Percentiles rank a stretch among this genome's conserved stretches.
Evolutionary conservation across 129 eudicot genomes (phyloP).

Genomic region (Saposhnikovia divaricata): DNA sequence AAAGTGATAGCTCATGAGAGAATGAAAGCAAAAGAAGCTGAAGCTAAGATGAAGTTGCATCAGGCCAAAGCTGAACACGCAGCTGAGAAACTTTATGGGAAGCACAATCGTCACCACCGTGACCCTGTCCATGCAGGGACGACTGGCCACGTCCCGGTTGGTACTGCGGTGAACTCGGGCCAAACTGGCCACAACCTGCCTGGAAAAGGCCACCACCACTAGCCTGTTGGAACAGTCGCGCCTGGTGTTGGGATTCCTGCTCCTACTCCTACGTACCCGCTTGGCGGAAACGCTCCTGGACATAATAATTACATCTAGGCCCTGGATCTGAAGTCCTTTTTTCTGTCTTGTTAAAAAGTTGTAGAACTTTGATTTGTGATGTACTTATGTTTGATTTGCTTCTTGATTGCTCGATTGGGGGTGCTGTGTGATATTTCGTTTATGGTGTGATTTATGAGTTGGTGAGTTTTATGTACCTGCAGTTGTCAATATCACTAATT

Average conservation of each 20-base stretch:
- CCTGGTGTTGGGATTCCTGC: constrained; percentile 19
- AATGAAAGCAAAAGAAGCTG: constrained; percentile 65
- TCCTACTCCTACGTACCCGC: constrained; percentile 33
- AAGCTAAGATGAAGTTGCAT: constrained; percentile 67
- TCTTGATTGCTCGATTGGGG: not conserved
- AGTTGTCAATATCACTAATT: too few species aligned
- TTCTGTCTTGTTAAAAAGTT: too few species aligned
- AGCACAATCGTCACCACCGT: constrained; percentile 13
- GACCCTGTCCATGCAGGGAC: constrained; percentile 13
- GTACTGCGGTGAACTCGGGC: not conserved
- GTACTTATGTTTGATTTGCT: not conserved
- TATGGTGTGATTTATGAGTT: too few species aligned
- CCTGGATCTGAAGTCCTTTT: not conserved
- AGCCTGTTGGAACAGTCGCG: constrained; percentile 9
- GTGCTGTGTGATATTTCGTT: too few species aligned
- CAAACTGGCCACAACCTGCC: constrained; percentile 4
- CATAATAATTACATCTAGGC: constrained; percentile 32
- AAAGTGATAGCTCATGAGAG: constrained; percentile 49
- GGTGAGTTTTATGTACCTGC: too few species aligned
- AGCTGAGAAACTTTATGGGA: constrained; percentile 51
- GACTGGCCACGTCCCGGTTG: constrained; percentile 5
- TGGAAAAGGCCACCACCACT: constrained; percentile 6
- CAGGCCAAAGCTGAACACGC: constrained; percentile 51
- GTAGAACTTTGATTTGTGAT: not conserved
- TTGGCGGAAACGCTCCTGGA: constrained; percentile 36